Evolutionary conservation across 2,329 filamentous ascomycete genomes (phyloP).

Genomic region (Monilinia fructigena): DNA sequence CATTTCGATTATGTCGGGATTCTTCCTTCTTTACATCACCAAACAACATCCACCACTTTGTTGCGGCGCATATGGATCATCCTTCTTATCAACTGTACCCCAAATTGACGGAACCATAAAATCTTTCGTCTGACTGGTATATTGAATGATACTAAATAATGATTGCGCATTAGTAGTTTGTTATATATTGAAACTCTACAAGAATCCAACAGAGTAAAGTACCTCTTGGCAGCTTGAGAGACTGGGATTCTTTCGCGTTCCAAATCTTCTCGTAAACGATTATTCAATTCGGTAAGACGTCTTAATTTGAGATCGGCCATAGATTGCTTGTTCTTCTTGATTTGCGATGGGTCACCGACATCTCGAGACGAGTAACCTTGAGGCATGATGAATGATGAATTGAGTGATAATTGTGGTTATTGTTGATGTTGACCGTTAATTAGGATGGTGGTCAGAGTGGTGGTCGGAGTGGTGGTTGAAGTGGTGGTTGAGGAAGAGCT

Average conservation of each 20-base stretch:
- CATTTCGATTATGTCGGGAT: conserved; percentile 21
- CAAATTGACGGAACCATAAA: conserved; percentile 98
- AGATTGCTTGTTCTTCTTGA: conserved; percentile 95
- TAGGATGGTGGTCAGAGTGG: not conserved
- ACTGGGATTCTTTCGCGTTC: conserved; percentile 94
- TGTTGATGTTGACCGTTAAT: not conserved
- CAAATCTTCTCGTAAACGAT: conserved; percentile 90
- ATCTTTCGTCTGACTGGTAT: conserved; percentile 96
- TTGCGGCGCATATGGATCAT: conserved; percentile 97
- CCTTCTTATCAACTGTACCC: conserved; percentile 89
- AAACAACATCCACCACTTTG: conserved; percentile 87
- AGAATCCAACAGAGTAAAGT: conserved; percentile 40
- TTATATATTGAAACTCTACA: not conserved
- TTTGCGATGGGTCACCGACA: conserved; percentile 65
- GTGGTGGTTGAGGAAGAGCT: conserved; percentile 2
- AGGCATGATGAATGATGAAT: conserved; percentile 46
- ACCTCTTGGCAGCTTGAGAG: conserved; percentile 88
- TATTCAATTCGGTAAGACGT: conserved; percentile 94
- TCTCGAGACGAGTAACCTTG: conserved; percentile 67
- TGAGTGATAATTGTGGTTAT: not conserved
- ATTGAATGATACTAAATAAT: conserved; percentile 78
- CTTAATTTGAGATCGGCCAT: conserved; percentile 98
- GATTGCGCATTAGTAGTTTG: conserved; percentile 23
- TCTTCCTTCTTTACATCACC: conserved; percentile 68
- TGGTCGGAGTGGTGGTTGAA: too few relatives aligned